Evolutionary conservation across 225 moss, liverwort and hornwort genomes (phyloP).

Genomic region (Marchantia polymorpha): DNA sequence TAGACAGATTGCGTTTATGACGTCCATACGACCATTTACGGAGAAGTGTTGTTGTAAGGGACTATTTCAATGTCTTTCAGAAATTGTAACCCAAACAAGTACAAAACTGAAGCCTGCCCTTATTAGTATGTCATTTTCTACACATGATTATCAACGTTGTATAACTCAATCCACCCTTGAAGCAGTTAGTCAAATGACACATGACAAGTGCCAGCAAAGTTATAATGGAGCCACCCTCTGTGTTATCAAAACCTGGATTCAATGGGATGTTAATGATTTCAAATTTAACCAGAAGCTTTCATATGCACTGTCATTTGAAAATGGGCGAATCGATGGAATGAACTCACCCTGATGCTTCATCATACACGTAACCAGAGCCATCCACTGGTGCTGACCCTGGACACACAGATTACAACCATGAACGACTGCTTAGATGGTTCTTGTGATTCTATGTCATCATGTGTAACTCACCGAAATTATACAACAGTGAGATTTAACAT

Average conservation of each 20-base stretch:
- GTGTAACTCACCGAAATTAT: neutral
- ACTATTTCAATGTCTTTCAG: neutral
- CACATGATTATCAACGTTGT: no score
- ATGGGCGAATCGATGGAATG: neutral
- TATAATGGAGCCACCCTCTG: no score
- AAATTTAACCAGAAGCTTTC: neutral
- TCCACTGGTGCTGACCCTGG: conserved; percentile 51
- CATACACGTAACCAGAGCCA: conserved; percentile 83
- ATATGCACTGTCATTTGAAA: neutral
- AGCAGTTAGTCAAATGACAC: no score
- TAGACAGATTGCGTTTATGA: neutral
- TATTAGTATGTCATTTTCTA: neutral
- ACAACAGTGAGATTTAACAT: neutral
- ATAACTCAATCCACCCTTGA: no score
- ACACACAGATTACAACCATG: conserved; percentile 24
- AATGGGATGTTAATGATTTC: neutral
- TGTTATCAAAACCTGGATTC: neutral
- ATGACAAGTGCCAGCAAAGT: no score
- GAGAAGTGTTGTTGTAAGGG: neutral
- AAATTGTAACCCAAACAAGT: neutral
- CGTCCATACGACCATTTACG: neutral
- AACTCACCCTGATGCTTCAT: conserved; percentile 69
- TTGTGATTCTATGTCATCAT: neutral
- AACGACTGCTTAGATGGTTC: neutral
- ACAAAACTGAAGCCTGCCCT: neutral